A percentile compares a stretch with the other conserved stretches of the same genome.
phyloP scores from a whole-genome alignment of 768 basidiomycete genomes.

The Tricholoma bakamatsutake region DNA sequence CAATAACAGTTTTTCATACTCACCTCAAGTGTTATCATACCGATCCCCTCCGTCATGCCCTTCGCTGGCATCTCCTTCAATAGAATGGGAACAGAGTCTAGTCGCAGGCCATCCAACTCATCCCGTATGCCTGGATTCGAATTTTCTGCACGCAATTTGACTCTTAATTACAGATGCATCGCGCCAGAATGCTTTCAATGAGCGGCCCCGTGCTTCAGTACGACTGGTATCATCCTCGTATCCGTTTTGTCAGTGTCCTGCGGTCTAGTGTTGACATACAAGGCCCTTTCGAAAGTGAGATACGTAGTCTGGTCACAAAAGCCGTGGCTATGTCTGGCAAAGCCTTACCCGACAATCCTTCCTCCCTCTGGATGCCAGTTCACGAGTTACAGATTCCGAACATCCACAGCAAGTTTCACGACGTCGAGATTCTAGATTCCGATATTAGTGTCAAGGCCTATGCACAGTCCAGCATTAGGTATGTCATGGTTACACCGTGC shows the following conservation, averaged over 20 bases:
- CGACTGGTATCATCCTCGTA: conserved; percentile 49
- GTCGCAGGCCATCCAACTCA: conserved; percentile 57
- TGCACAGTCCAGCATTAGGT: conserved; percentile 53
- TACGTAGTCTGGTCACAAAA: conserved; percentile 25
- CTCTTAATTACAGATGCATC: conserved; percentile 41
- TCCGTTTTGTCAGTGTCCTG: conserved; percentile 42
- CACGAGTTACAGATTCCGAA: conserved; percentile 49
- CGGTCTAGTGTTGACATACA: conserved; percentile 30
- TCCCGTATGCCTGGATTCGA: conserved; percentile 31
- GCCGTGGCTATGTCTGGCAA: conserved; percentile 26
- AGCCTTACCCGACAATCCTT: conserved; percentile 18
- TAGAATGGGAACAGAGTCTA: conserved; percentile 55
- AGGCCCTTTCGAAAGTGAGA: conserved; percentile 38
- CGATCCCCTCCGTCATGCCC: conserved; percentile 38
- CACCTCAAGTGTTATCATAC: conserved; percentile 29
- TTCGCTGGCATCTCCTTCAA: conserved; percentile 32
- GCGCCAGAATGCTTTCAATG: conserved; percentile 37
- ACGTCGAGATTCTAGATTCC: conserved; percentile 35
- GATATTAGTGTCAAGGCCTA: conserved; percentile 35
- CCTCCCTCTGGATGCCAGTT: conserved; percentile 39
- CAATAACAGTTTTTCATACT: background rate
- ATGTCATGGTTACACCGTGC: conserved; percentile 6
- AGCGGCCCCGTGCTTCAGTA: conserved; percentile 25
- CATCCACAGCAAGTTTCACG: conserved; percentile 36
- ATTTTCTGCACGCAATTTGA: background rate